Percentiles rank a stretch among this genome's conserved stretches.
Conservation (phyloP, 768 basidiomycete species). For the Mycena pura region DNA sequence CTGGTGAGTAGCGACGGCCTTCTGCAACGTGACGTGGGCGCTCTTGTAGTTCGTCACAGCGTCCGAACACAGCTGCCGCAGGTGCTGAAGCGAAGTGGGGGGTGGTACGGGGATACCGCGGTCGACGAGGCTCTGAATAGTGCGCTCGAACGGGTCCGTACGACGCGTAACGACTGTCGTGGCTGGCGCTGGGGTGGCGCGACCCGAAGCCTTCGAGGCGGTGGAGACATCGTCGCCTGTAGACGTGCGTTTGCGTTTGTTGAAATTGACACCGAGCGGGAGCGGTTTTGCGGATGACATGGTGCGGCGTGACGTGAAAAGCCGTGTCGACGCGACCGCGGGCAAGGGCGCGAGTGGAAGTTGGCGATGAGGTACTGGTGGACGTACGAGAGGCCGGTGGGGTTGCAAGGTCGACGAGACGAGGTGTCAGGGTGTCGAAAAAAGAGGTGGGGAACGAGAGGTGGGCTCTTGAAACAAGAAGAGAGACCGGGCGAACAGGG, state of each 20-base stretch:
- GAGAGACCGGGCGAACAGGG: no score
- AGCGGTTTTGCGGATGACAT: not conserved
- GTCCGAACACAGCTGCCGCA: not conserved
- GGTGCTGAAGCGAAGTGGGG: not conserved
- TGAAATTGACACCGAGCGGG: not conserved
- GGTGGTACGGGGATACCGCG: not conserved
- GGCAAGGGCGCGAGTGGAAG: not conserved
- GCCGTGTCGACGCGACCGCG: not conserved
- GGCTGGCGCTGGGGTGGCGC: not conserved
- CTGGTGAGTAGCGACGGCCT: not conserved
- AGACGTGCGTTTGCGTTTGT: not conserved
- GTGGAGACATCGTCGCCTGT: not conserved
- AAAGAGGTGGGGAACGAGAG: not conserved
- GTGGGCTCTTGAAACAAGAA: not conserved
- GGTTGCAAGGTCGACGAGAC: not conserved
- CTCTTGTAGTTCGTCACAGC: not conserved
- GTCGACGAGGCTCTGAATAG: not conserved
- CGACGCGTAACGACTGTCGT: no score
- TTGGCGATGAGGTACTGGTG: not conserved
- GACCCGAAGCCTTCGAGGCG: not conserved
- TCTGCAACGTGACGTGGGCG: not conserved
- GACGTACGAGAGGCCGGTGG: not conserved
- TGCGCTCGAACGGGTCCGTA: not conserved
- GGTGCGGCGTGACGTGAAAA: not conserved
- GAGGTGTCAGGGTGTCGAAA: not conserved